phyloP scores from a whole-genome alignment of 1,284 basidiomycete genomes.

The Cryptococcus sp. region DNA sequence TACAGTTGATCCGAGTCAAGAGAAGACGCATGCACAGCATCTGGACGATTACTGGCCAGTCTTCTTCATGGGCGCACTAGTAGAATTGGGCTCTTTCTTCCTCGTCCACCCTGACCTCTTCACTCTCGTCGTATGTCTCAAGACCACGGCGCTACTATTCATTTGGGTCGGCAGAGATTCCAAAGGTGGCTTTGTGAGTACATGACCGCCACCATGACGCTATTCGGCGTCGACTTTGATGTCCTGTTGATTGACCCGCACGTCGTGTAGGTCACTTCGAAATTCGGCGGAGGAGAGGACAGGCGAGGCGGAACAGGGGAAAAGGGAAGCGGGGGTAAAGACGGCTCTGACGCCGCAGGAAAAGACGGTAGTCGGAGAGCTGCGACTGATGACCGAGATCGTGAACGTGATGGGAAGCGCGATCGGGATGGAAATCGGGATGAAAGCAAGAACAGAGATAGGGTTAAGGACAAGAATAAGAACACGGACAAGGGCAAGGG shows the following conservation, averaged over 20 bases:
- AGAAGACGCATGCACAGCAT: neutral
- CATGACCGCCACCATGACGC: neutral
- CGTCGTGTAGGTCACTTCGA: neutral
- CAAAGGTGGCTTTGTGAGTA: slow-evolving; percentile 27
- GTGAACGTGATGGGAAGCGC: neutral
- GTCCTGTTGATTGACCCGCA: no score
- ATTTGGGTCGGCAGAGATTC: slow-evolving; percentile 27
- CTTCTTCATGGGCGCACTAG: slow-evolving; percentile 22
- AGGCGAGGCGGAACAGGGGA: neutral
- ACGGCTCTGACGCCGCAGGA: no score
- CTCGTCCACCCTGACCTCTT: slow-evolving; percentile 35
- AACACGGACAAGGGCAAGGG: neutral
- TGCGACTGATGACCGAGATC: neutral
- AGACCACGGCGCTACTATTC: slow-evolving; percentile 24
- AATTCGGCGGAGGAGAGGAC: neutral
- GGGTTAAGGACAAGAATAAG: neutral
- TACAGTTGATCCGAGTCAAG: slow-evolving; percentile 1
- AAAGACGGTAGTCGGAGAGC: neutral
- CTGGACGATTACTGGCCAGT: slow-evolving; percentile 32
- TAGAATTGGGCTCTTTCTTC: slow-evolving; percentile 27
- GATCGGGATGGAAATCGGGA: neutral
- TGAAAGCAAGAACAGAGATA: neutral
- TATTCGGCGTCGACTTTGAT: neutral
- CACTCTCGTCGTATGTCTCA: slow-evolving; percentile 37
- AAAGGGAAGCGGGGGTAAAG: neutral